Evolutionary conservation across 164 flowering plant species (phyloP), one percentile per base, ranked within the genome.

Genomic region (Stephania cephalantha): DNA sequence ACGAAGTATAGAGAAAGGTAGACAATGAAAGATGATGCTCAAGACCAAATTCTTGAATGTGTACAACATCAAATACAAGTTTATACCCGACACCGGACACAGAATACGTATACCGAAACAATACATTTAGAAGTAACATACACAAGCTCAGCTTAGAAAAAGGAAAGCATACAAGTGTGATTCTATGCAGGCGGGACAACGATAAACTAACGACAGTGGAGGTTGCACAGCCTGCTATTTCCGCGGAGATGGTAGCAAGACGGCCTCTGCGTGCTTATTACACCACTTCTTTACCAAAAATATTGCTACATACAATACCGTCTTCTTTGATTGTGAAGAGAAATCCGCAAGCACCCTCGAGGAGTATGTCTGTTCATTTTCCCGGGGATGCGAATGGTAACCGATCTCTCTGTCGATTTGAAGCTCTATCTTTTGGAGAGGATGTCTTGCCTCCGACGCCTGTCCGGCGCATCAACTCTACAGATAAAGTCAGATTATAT

Each of bases 401-500:
- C 55, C 84, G 79, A 29, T 86, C 87, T 82, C 84, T 84, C 55
- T 75, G 81, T 55, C 84, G 79, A 76, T 77, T 84, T 22, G 78
- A 30, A 45, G 58, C 78, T 48, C 73, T 80, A 72, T 89, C 88
- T 65, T 83, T 85, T 25, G 90, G 90, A 68, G 90, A 89, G 71
- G 84, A 74, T 48, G 84, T 81, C 76, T 84, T 89, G 29, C 81
- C 83, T 50, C 81, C 86, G 22, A 72, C 83, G 66, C 86, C 85
- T 77, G 90, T 85, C 77, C 83, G 84, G 20, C 93, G 90, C 83
- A 85, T 79, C 78, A 84, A 78, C 74, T 81, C 93, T 88, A 82
- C 79, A 71, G 20, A 71, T 22, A 50, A 44, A 42, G 10, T 55
- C 12, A 63, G 7, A 68, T 12, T 18, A n/a, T 61, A 17, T 55